Conservation (phyloP, 2,329 filamentous ascomycete species). For the Cercospora brassicicola region DNA sequence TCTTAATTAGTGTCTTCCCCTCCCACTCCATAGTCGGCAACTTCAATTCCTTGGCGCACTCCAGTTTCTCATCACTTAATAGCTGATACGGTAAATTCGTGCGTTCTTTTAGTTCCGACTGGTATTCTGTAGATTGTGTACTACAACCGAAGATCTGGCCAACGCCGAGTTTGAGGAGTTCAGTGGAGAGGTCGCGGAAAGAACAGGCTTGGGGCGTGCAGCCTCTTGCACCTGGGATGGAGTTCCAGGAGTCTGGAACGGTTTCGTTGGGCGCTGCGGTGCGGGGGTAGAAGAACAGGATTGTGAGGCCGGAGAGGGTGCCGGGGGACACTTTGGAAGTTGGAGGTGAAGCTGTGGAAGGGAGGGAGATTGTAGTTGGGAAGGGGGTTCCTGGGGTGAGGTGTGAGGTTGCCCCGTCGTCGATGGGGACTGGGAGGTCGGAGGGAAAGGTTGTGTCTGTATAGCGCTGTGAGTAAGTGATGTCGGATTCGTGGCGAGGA, state of each 20-base stretch:
- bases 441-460: slow-evolving; percentile 34
- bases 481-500: no score
- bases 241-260: slow-evolving; percentile 44
- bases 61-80: slow-evolving; percentile 44
- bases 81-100: slow-evolving; percentile 45
- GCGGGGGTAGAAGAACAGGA: slow-evolving; percentile 48
- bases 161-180: slow-evolving; percentile 38
- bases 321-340: slow-evolving; percentile 39
- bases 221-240: slow-evolving; percentile 47
- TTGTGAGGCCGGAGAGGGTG: slow-evolving; percentile 40
- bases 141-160: slow-evolving; percentile 43
- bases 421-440: slow-evolving; percentile 42
- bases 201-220: slow-evolving; percentile 50
- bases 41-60: slow-evolving; percentile 33
- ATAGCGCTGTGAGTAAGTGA: no score
- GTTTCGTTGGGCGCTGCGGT: slow-evolving; percentile 44
- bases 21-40: slow-evolving; percentile 47
- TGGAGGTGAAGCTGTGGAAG: slow-evolving; percentile 35
- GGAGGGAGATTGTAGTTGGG: slow-evolving; percentile 40
- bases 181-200: slow-evolving; percentile 42
- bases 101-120: slow-evolving; percentile 42
- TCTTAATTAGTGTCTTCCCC: slow-evolving; percentile 41
- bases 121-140: slow-evolving; percentile 45
- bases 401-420: slow-evolving; percentile 46
- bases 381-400: slow-evolving; percentile 31